phyloP scores from a whole-genome alignment of 306 rosid genomes.

The Cicer bijugum region DNA sequence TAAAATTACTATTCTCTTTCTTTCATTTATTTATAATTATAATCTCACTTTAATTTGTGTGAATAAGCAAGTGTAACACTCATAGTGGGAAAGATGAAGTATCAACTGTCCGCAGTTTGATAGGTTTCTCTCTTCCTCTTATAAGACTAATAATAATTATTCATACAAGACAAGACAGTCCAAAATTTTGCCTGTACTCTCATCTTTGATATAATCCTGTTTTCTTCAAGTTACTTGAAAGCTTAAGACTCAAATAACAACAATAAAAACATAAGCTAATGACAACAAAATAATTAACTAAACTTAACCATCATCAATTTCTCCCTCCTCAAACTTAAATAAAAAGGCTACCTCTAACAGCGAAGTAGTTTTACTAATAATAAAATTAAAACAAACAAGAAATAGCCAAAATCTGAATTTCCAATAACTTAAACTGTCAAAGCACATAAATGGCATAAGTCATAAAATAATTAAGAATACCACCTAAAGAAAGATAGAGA shows the following conservation, averaged over 20 bases:
- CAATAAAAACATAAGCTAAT: neutral
- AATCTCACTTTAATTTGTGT: too few species aligned
- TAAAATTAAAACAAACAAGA: neutral
- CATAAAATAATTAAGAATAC: constrained; percentile 2
- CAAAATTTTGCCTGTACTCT: neutral
- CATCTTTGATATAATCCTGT: neutral
- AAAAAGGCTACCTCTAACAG: constrained; percentile 1
- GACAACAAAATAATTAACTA: constrained; percentile 13
- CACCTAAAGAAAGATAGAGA: constrained; percentile 9
- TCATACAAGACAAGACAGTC: constrained; percentile 2
- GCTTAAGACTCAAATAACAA: neutral
- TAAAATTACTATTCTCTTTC: too few species aligned
- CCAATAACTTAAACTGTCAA: constrained; percentile 3
- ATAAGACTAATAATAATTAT: neutral
- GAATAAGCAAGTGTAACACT: too few species aligned
- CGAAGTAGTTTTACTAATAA: neutral
- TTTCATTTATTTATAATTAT: too few species aligned
- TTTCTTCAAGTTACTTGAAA: constrained; percentile 2
- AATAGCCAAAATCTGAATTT: constrained; percentile 6
- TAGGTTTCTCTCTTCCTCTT: constrained; percentile 17
- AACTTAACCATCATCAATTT: neutral
- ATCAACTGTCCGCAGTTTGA: neutral
- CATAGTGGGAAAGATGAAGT: too few species aligned
- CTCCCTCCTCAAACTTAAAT: neutral
- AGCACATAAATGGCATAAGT: constrained; percentile 7